Evolutionary conservation across 306 rosid genomes (phyloP).

Genomic region (Vigna trinervia): DNA sequence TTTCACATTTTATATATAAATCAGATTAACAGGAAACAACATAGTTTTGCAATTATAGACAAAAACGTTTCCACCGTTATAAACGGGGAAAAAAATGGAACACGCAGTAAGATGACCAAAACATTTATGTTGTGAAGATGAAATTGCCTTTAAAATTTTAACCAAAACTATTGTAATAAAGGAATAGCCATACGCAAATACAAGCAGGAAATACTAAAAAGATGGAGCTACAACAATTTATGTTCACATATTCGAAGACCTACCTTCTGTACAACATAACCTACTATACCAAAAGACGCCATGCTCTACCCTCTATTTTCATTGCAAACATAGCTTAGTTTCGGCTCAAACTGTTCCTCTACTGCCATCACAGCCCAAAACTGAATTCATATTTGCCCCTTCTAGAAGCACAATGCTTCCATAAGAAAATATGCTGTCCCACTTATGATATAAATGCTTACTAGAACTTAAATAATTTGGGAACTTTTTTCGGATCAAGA

Average conservation of each 20-base stretch:
- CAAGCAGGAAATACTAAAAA: slow-evolving; percentile 24
- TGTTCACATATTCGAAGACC: slow-evolving; percentile 15
- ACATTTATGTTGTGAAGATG: not conserved
- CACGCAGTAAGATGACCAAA: not conserved
- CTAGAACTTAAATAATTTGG: slow-evolving; percentile 23
- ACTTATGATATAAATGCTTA: slow-evolving; percentile 10
- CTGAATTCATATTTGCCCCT: slow-evolving; percentile 20
- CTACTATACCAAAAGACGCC: not conserved
- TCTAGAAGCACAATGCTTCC: slow-evolving; percentile 29
- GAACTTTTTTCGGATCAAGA: slow-evolving; percentile 28
- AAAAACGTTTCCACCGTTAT: not conserved
- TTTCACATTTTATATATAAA: too few species aligned
- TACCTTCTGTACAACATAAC: slow-evolving; percentile 22
- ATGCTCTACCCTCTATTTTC: not conserved
- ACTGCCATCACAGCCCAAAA: slow-evolving; percentile 22
- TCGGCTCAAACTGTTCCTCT: slow-evolving; percentile 8
- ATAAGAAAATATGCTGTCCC: slow-evolving; percentile 21
- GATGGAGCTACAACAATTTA: slow-evolving; percentile 18
- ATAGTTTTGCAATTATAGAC: too few species aligned
- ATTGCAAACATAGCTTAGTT: not conserved
- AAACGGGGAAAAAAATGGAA: not conserved
- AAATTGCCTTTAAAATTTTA: not conserved
- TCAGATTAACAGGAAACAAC: too few species aligned
- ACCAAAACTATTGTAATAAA: slow-evolving; percentile 11
- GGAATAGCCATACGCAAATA: slow-evolving; percentile 35